Percentiles rank a stretch among this genome's conserved stretches.
Conservation (phyloP, 768 basidiomycete species). For the Termitomyces heimii region DNA sequence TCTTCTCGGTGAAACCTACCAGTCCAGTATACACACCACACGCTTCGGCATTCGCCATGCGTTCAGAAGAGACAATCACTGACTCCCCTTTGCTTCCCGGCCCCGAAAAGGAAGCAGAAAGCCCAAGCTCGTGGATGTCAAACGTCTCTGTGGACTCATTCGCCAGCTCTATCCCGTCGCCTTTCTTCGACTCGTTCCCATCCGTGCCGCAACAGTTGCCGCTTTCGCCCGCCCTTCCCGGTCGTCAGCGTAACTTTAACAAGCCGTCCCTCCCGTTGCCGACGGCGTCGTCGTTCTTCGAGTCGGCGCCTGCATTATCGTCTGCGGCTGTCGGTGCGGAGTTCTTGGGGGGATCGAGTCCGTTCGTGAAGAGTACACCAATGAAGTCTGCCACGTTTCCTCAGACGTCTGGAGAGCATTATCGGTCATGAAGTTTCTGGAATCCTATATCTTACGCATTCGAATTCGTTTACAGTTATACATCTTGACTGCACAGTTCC, state of each 20-base stretch:
- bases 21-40: constrained; percentile 11
- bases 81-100: constrained; percentile 13
- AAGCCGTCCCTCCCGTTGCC: constrained; percentile 11
- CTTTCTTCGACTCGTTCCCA: constrained; percentile 63
- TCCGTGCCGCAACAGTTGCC: constrained; percentile 53
- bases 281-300: constrained; percentile 13
- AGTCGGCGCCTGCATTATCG: constrained; percentile 11
- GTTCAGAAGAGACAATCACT: constrained; percentile 12
- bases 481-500: not conserved
- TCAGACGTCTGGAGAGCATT: not conserved
- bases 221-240: constrained; percentile 13
- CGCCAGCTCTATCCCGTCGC: constrained; percentile 36
- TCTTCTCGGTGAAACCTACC: constrained; percentile 4
- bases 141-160: constrained; percentile 32
- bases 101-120: constrained; percentile 8
- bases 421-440: not conserved
- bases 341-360: constrained; percentile 7
- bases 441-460: not conserved
- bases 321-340: constrained; percentile 14
- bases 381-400: not conserved
- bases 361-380: constrained; percentile 2
- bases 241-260: constrained; percentile 5
- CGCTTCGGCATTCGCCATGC: constrained; percentile 9
- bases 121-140: constrained; percentile 44
- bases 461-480: not conserved